Evolutionary conservation across 805 yeast genomes (phyloP).

Genomic region (Candida bentonensis): DNA sequence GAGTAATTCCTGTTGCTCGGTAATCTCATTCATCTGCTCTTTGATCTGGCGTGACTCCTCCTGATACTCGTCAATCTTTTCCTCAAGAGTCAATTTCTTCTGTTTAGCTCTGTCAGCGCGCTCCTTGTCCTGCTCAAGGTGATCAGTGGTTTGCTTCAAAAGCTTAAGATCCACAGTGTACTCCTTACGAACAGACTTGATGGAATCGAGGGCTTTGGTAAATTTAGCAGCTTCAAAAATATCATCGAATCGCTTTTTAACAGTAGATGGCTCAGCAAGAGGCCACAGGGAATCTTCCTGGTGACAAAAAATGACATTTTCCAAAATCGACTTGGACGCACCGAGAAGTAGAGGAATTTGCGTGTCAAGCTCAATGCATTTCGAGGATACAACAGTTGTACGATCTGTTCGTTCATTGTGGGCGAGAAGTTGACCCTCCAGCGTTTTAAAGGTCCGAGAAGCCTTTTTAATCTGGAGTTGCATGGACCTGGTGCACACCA

Average conservation of each 20-base stretch:
- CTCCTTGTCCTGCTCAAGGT: constrained; percentile 56
- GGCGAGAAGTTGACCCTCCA: constrained; percentile 76
- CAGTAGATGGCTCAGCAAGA: constrained; percentile 62
- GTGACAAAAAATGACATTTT: constrained; percentile 90
- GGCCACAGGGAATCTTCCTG: constrained; percentile 98
- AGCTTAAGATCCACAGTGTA: constrained; percentile 62
- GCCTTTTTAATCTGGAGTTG: constrained; percentile 54
- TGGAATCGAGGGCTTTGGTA: constrained; percentile 73
- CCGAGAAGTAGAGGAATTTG: constrained; percentile 77
- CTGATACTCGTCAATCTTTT: constrained; percentile 31
- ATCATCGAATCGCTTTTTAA: constrained; percentile 90
- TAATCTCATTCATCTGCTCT: constrained; percentile 34
- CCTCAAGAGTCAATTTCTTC: constrained; percentile 30
- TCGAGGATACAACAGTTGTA: constrained; percentile 53
- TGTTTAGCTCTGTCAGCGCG: constrained; percentile 48
- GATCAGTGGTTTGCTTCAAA: constrained; percentile 65
- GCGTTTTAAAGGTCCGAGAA: constrained; percentile 65
- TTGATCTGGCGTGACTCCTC: constrained; percentile 37
- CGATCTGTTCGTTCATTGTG: constrained; percentile 42
- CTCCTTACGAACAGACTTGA: constrained; percentile 66
- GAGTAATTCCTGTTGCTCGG: constrained; percentile 44
- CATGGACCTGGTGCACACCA: constrained; percentile 81
- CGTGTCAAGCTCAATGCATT: constrained; percentile 70
- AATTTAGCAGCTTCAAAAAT: constrained; percentile 91
- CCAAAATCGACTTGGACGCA: constrained; percentile 73